Evolutionary conservation across 1,284 basidiomycete species (phyloP).

Genomic region (Ustilago xerochloae): DNA sequence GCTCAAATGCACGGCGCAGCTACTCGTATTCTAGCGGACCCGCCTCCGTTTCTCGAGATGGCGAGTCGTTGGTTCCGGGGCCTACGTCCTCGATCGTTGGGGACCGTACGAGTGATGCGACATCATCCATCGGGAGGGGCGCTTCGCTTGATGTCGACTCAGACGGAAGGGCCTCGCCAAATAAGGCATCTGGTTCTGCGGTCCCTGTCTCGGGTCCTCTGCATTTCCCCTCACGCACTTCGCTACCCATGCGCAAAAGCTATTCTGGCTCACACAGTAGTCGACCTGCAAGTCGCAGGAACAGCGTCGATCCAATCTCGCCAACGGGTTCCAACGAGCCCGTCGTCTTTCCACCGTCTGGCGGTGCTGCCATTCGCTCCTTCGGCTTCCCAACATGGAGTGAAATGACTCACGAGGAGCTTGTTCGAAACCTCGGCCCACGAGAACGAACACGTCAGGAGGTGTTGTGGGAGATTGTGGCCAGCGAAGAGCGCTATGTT

Average conservation of each 20-base stretch:
- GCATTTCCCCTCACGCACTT: slow-evolving; percentile 37
- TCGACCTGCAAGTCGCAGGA: slow-evolving; percentile 31
- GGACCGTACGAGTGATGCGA: background rate
- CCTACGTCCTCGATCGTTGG: background rate
- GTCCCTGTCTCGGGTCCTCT: slow-evolving; percentile 11
- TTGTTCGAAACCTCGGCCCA: slow-evolving; percentile 90
- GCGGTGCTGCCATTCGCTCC: slow-evolving; percentile 10
- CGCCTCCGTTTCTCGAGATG: slow-evolving; percentile 3
- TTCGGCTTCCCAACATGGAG: slow-evolving; percentile 79
- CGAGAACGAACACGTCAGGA: slow-evolving; percentile 95
- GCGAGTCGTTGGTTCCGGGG: background rate
- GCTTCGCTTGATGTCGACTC: slow-evolving; percentile 14
- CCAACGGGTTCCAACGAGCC: slow-evolving; percentile 15
- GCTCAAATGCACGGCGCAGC: slow-evolving; percentile 29
- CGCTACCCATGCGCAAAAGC: slow-evolving; percentile 37
- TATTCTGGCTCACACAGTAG: slow-evolving; percentile 29
- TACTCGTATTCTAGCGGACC: slow-evolving; percentile 32
- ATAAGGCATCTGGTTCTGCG: background rate
- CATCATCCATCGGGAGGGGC: slow-evolving; percentile 7
- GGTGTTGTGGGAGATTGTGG: slow-evolving; percentile 97
- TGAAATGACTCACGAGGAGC: slow-evolving; percentile 91
- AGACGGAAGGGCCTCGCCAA: slow-evolving; percentile 16
- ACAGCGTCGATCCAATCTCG: slow-evolving; percentile 25
- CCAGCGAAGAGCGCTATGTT: slow-evolving; percentile 95
- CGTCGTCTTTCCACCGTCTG: slow-evolving; percentile 22